Evolutionary conservation across 2,329 filamentous ascomycete species (phyloP), one percentile per base, ranked within the genome.

Genomic region (Cladosporium velox): DNA sequence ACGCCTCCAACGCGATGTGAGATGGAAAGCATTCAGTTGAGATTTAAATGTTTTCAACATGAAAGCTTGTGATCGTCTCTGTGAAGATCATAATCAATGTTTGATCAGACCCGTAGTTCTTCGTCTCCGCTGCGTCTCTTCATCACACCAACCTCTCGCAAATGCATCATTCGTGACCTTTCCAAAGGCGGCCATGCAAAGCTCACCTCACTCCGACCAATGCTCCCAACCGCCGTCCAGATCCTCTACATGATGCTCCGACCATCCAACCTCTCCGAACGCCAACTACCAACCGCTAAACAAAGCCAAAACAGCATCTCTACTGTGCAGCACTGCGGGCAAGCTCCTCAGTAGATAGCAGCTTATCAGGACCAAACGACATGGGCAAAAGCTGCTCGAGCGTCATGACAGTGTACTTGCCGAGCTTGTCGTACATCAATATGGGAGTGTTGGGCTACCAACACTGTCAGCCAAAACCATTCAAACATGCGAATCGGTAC

Each of bases 391-490:
- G 69, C 73, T 92, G 84, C 70, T 88, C 87, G 65, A 96, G 81
- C 28, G 84, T 90, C 80, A 88, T 83, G 28, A 91, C 87, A n/a
- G 87, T 82, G 72, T 85, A 93, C 67, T 89, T 86, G 2, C 89
- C 90, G 69, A 93, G 86, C 77, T 89, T 90, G 78, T 96, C 93
- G 79, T 96, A 96, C 94, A 98, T 96, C 77, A 97, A 88, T 65
- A 99, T 86, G 0, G 93, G 94, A 66, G 87, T 88, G 6, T 84
- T 72, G 49, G 71, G 70, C 74, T 74, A 58, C n/a, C n/a, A n/a
- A n/a, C n/a, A n/a, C n/a, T 12, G 32, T 58, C 21, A 61, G 59
- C 26, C 7, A 24, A 34, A 3, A 61, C 5, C 10, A 3, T 18
- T 24, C 15, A 12, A 34, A 61, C 2, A 6, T 14, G 15, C 10